phyloP scores from a whole-genome alignment of 2,329 filamentous ascomycete species.

The Kalaharituber pfeilii region DNA sequence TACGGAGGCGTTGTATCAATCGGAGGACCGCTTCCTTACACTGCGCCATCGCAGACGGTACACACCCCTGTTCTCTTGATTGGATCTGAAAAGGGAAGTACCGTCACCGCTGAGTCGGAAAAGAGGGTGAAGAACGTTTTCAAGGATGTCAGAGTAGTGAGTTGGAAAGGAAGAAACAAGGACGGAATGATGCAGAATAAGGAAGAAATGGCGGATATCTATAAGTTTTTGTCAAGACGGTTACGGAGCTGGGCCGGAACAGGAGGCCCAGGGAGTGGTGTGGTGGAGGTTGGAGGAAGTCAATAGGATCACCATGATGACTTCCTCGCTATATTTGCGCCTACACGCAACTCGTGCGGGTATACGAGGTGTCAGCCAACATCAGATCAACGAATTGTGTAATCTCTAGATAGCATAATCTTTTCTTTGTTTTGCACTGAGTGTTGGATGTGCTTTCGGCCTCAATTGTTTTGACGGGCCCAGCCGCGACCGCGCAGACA shows the following conservation, averaged over 20 bases:
- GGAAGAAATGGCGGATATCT: conserved; percentile 17
- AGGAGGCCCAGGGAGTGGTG: background rate
- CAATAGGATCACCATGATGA: too few species aligned
- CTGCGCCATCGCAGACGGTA: conserved; percentile 12
- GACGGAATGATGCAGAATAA: conserved; percentile 19
- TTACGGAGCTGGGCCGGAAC: conserved; percentile 37
- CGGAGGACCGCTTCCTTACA: conserved; percentile 13
- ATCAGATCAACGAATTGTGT: too few species aligned
- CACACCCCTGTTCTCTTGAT: conserved; percentile 17
- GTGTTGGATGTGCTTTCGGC: too few species aligned
- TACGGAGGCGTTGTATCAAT: conserved; percentile 18
- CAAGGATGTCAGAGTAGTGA: conserved; percentile 13
- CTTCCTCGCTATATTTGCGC: too few species aligned
- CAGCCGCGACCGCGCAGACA: too few species aligned
- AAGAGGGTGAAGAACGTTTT: conserved; percentile 14
- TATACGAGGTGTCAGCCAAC: too few species aligned
- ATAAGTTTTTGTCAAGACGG: conserved; percentile 43
- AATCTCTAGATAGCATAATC: too few species aligned
- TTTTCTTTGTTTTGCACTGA: too few species aligned
- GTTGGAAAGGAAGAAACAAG: conserved; percentile 15
- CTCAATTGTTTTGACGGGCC: too few species aligned
- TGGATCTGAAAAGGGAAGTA: conserved; percentile 13
- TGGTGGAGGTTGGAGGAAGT: background rate
- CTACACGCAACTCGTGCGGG: too few species aligned
- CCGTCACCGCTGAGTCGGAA: conserved; percentile 10